Conservation (phyloP, 2,329 filamentous ascomycete genomes). For the Onygenales sp. region DNA sequence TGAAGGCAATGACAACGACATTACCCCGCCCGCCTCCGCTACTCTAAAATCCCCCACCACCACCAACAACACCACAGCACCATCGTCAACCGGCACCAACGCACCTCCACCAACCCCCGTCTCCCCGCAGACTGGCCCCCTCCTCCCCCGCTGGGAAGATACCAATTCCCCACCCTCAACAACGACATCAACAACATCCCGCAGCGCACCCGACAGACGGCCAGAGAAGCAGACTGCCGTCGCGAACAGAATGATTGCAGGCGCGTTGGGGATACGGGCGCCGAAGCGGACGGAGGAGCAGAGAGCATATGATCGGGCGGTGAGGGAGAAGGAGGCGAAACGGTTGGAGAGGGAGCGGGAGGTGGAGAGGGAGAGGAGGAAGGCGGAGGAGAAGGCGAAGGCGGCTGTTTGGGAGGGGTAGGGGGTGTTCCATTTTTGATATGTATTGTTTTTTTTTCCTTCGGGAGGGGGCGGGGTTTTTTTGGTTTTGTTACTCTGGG, state of each 20-base stretch:
- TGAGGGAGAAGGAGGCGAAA: slow-evolving; percentile 77
- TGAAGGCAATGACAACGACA: slow-evolving; percentile 17
- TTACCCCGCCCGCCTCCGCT: slow-evolving; percentile 14
- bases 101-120: slow-evolving; percentile 58
- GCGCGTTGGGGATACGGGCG: slow-evolving; percentile 70
- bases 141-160: slow-evolving; percentile 59
- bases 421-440: background rate
- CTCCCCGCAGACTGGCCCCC: slow-evolving; percentile 37
- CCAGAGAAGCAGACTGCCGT: slow-evolving; percentile 93
- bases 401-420: slow-evolving; percentile 73
- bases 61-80: slow-evolving; percentile 14
- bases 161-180: slow-evolving; percentile 32
- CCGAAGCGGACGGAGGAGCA: slow-evolving; percentile 83
- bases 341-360: slow-evolving; percentile 62
- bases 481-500: background rate
- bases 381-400: slow-evolving; percentile 64
- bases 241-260: slow-evolving; percentile 80
- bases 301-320: slow-evolving; percentile 70
- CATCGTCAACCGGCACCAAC: slow-evolving; percentile 11
- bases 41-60: slow-evolving; percentile 14
- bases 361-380: slow-evolving; percentile 52
- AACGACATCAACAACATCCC: background rate
- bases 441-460: background rate
- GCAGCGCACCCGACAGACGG: slow-evolving; percentile 27
- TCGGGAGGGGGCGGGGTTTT: background rate